Evolutionary conservation across 257 asterid genomes (phyloP), one percentile per base, ranked within the genome.

Genomic region (Ilex aquifolium): DNA sequence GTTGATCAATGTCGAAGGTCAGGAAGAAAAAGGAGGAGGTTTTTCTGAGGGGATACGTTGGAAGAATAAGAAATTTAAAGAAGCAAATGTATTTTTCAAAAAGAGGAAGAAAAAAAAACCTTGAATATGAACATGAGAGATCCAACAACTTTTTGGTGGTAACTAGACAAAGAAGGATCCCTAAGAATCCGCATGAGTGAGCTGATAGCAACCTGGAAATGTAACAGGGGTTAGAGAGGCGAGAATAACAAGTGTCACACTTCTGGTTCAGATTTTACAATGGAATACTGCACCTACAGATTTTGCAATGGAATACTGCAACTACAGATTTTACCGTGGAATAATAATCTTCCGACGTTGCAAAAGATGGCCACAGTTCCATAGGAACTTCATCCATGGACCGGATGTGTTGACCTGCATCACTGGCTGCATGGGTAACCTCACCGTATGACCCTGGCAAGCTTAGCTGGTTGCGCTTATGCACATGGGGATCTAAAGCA

Each of bases 281-380:
- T 36, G 42, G 42, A 36, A 36, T 36, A 49, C 52, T 44, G 60
- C 65, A 62, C 55, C 67, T 77, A 70, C 59, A 61, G 65, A 75
- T 54, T 88, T 80, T 81, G 2, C 10, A 15, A 53, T 36, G 42
- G 42, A 36, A 36, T 36, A 49, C 55, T 44, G 60, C 65, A 62
- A 57, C 67, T 77, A 70, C 59, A 61, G 65, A 75, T 54, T 88
- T 80, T 81, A 93, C 99, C 27, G 97, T 93, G 71, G 97, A 88
- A 72, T 87, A 85, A 74, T 93, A 93, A 81, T 93, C 99, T 77
- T 93, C 99, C 29, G 99, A 87, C 60, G 96, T 90, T 36, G 97
- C 95, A 82, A 90, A 90, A 70, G 97, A 90, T 68, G 99, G 99
- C 96, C 99, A 93, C 57, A 93, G 92, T 82, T 93, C 97, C 90